Percentiles rank a stretch among this genome's conserved stretches.
phyloP scores from a whole-genome alignment of 345 rosid genomes.

The Kernera saxatilis region DNA sequence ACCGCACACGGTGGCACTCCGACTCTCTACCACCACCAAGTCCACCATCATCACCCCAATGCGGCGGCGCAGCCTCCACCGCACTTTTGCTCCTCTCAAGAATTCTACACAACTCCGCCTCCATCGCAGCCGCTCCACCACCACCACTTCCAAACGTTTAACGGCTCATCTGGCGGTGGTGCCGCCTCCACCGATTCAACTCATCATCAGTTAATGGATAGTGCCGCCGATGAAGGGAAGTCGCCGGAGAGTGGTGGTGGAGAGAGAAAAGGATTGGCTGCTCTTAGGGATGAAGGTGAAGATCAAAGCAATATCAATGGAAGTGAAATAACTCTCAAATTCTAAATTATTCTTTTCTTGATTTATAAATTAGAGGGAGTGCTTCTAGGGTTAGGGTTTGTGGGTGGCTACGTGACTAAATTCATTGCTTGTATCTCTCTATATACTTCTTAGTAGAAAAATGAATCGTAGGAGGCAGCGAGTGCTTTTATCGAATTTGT shows the following conservation, averaged over 20 bases:
- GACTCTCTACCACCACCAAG: conserved; percentile 49
- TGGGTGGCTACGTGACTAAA: conserved; percentile 11
- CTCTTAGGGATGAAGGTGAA: conserved; percentile 66
- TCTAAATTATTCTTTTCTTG: conserved; percentile 24
- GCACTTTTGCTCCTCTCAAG: conserved; percentile 82
- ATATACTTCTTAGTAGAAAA: background rate
- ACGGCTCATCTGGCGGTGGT: conserved; percentile 30
- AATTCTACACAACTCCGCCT: conserved; percentile 50
- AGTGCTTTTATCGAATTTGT: background rate
- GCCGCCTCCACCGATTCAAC: conserved; percentile 20
- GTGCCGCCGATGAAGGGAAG: conserved; percentile 71
- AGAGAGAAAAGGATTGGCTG: conserved; percentile 62
- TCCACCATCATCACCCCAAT: conserved; percentile 40
- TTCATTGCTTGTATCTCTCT: conserved; percentile 18
- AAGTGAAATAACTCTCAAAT: conserved; percentile 86
- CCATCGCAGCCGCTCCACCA: conserved; percentile 33
- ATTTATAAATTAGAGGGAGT: background rate
- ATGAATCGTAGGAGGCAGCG: background rate
- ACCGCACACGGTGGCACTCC: conserved; percentile 51
- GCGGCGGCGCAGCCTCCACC: conserved; percentile 38
- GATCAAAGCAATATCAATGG: conserved; percentile 58
- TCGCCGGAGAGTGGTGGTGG: conserved; percentile 70
- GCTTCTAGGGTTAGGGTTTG: conserved; percentile 30
- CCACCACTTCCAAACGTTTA: conserved; percentile 58
- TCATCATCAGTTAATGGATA: conserved; percentile 31